Evolutionary conservation across 495 filamentous ascomycete species (phyloP).

Genomic region (Neohortaea acidophila): DNA sequence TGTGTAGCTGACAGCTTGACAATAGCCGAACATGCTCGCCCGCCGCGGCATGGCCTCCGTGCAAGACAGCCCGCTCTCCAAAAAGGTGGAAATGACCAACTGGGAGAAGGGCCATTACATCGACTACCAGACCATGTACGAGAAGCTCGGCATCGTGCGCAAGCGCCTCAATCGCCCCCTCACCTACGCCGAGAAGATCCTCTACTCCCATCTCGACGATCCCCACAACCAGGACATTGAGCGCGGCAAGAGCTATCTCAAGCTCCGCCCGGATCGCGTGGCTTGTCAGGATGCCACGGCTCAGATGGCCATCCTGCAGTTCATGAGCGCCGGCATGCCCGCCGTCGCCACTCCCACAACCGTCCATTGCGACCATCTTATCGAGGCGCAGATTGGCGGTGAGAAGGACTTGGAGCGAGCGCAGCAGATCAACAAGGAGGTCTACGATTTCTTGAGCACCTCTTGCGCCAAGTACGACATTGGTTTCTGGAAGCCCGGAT

Average conservation of each 20-base stretch:
- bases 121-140: slow-evolving; percentile 90
- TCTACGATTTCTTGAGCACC: slow-evolving; percentile 92
- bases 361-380: slow-evolving; percentile 98
- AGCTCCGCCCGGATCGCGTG: slow-evolving; percentile 90
- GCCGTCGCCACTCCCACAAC: slow-evolving; percentile 88
- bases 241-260: slow-evolving; percentile 88
- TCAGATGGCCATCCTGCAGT: slow-evolving; percentile 99
- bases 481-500: slow-evolving; percentile 97
- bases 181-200: slow-evolving; percentile 93
- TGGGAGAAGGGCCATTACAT: slow-evolving; percentile 68
- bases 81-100: slow-evolving; percentile 69
- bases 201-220: slow-evolving; percentile 97
- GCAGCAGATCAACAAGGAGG: slow-evolving; percentile 93
- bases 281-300: slow-evolving; percentile 99
- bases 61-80: slow-evolving; percentile 41
- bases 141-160: slow-evolving; percentile 88
- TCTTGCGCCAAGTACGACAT: slow-evolving; percentile 99
- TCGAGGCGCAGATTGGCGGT: slow-evolving; percentile 91
- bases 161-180: slow-evolving; percentile 77
- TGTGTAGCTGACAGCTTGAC: not conserved
- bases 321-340: slow-evolving; percentile 96
- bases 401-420: slow-evolving; percentile 88
- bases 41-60: slow-evolving; percentile 18
- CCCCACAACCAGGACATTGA: slow-evolving; percentile 91
- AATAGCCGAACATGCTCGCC: slow-evolving; percentile 14